Evolutionary conservation across 2,329 filamentous ascomycete genomes (phyloP).

Genomic region (Microthyrium microscopicum): DNA sequence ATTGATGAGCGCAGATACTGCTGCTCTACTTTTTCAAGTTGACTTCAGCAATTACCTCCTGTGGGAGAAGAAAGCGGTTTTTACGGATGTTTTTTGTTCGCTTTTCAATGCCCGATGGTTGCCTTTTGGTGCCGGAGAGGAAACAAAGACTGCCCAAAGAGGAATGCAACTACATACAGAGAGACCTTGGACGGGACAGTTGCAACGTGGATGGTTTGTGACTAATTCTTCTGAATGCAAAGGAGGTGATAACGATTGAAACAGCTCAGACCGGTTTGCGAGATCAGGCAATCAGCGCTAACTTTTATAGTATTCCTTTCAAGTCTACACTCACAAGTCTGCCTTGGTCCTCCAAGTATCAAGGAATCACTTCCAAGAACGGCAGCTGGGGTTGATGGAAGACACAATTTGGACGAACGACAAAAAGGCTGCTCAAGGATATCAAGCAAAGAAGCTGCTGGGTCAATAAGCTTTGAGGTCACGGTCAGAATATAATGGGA

Average conservation of each 20-base stretch:
- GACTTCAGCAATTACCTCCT: slow-evolving; percentile 15
- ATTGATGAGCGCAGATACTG: slow-evolving; percentile 40
- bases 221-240: no score
- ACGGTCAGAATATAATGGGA: slow-evolving; percentile 41
- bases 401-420: no score
- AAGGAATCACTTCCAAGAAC: no score
- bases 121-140: slow-evolving; percentile 41
- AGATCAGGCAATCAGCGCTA: no score
- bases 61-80: slow-evolving; percentile 52
- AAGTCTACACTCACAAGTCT: no score
- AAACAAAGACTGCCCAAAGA: slow-evolving; percentile 89
- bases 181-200: slow-evolving; percentile 3
- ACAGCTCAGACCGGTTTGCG: no score
- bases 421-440: no score
- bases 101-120: slow-evolving; percentile 48
- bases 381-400: no score
- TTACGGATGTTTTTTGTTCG: slow-evolving; percentile 94
- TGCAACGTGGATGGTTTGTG: slow-evolving; percentile 1
- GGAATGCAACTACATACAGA: slow-evolving; percentile 67
- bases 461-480: slow-evolving; percentile 16
- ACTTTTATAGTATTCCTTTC: no score
- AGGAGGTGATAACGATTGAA: no score
- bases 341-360: no score
- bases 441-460: no score
- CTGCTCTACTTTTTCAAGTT: slow-evolving; percentile 13